These are phyloP conservation scores for Candida sojae DNA, from an alignment of 1,139 yeast genomes.

Conservation along the genomic window DNA sequence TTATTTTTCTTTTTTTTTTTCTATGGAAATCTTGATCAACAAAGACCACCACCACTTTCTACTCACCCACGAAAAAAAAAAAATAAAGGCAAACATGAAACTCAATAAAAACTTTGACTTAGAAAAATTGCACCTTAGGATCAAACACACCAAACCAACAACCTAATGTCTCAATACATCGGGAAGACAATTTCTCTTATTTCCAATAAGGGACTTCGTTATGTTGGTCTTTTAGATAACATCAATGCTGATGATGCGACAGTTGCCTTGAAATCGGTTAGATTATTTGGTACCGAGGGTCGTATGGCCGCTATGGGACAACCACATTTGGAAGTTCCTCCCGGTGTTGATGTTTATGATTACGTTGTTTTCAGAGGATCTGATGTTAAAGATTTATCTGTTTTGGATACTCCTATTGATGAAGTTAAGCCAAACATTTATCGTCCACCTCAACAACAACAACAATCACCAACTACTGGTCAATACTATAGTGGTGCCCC, in stretches of 20 bases:
- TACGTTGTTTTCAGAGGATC: constrained; percentile 87
- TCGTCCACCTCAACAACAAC: constrained; percentile 26
- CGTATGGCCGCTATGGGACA: constrained; percentile 62
- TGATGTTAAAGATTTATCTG: constrained; percentile 87
- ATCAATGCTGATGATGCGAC: constrained; percentile 92
- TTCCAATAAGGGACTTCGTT: constrained; percentile 84
- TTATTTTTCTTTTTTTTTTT: background rate
- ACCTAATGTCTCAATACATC: constrained; percentile 75
- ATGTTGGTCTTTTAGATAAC: constrained; percentile 83
- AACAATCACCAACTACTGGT: constrained; percentile 12
- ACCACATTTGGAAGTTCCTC: constrained; percentile 70
- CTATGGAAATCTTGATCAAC: background rate
- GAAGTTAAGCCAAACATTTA: constrained; percentile 46
- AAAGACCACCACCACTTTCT: background rate
- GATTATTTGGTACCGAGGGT: constrained; percentile 93
- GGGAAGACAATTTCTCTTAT: constrained; percentile 92
- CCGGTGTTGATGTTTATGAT: constrained; percentile 73
- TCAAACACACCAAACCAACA: background rate
- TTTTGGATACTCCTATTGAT: constrained; percentile 67
- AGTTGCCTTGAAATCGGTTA: constrained; percentile 79
- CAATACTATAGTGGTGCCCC: constrained; percentile 16
- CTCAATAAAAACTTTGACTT: background rate
- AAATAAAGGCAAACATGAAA: background rate
- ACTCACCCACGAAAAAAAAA: background rate
- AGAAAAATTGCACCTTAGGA: constrained; percentile 1